Evolutionary conservation across 2,329 filamentous ascomycete species (phyloP).

Genomic region (Chalaropsis thielavioides): DNA sequence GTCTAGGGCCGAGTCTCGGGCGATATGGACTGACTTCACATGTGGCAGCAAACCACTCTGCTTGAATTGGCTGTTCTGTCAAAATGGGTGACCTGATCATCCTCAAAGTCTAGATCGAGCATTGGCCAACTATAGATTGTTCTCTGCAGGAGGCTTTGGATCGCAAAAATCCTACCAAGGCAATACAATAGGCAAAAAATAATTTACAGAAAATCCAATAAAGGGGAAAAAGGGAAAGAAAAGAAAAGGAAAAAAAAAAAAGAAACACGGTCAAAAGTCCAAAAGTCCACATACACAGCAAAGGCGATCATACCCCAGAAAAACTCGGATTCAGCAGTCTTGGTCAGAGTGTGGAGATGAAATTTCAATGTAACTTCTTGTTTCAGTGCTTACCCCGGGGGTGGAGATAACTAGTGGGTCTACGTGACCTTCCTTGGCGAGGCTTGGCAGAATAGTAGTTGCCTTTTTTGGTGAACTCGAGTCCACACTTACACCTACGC

Average conservation of each 20-base stretch:
- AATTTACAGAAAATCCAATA: not conserved
- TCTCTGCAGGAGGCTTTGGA: not conserved
- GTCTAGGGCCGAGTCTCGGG: not conserved
- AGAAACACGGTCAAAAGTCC: not conserved
- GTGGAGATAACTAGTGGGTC: not conserved
- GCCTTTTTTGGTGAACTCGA: not conserved
- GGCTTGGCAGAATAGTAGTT: not conserved
- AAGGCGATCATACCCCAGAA: constrained; percentile 6
- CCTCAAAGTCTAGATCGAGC: not conserved
- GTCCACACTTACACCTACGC: not conserved
- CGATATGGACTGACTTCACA: not conserved
- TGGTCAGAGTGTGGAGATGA: not conserved
- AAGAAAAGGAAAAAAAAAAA: too few species aligned
- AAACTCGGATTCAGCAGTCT: not conserved
- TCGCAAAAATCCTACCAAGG: not conserved
- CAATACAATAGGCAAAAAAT: not conserved
- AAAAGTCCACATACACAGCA: constrained; percentile 1
- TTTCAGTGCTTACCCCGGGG: not conserved
- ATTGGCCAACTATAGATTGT: constrained; percentile 1
- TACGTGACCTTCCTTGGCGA: not conserved
- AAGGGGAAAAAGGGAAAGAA: not conserved
- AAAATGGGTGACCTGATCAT: not conserved
- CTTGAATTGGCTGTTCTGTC: not conserved
- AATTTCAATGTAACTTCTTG: not conserved
- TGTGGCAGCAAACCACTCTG: not conserved